Percentiles rank a stretch among this genome's conserved stretches.
Evolutionary conservation across 2,329 filamentous ascomycete genomes (phyloP).

Genomic region (Monosporascus ibericus): DNA sequence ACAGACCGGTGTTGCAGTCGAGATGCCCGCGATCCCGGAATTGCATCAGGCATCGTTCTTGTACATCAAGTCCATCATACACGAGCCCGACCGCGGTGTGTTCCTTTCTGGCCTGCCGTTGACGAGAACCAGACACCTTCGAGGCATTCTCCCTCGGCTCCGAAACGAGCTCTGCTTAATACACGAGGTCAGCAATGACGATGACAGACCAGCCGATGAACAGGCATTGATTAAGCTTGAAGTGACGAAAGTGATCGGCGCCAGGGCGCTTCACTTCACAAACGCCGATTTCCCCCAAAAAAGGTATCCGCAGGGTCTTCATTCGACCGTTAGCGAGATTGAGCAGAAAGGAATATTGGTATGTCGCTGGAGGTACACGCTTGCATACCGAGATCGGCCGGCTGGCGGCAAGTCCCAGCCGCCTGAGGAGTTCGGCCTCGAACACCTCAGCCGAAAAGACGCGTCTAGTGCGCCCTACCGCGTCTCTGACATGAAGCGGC

Average conservation of each 20-base stretch:
- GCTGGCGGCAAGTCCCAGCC: conserved; percentile 17
- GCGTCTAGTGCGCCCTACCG: conserved; percentile 22
- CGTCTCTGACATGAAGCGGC: conserved; percentile 16
- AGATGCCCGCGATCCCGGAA: conserved; percentile 8
- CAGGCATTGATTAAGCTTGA: conserved; percentile 24
- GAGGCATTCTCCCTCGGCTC: conserved; percentile 19
- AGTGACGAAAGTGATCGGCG: conserved; percentile 11
- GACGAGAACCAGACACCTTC: conserved; percentile 20
- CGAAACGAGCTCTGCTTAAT: conserved; percentile 25
- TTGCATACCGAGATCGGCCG: conserved; percentile 18
- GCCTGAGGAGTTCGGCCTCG: conserved; percentile 16
- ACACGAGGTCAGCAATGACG: conserved; percentile 19
- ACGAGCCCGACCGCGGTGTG: conserved; percentile 6
- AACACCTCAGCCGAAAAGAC: conserved; percentile 20
- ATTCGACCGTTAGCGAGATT: conserved; percentile 14
- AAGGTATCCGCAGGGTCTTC: conserved; percentile 10
- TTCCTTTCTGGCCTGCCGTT: conserved; percentile 23
- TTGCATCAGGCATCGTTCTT: conserved; percentile 19
- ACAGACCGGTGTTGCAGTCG: conserved; percentile 11
- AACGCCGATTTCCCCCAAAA: conserved; percentile 25
- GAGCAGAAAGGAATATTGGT: conserved; percentile 26
- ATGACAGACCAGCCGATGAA: conserved; percentile 13
- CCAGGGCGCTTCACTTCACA: conserved; percentile 24
- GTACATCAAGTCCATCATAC: conserved; percentile 15
- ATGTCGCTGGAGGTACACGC: conserved; percentile 30